Percentiles rank a stretch among this genome's conserved stretches.
Evolutionary conservation across 2,329 filamentous ascomycete genomes (phyloP).

Genomic region (Fusarium udum): DNA sequence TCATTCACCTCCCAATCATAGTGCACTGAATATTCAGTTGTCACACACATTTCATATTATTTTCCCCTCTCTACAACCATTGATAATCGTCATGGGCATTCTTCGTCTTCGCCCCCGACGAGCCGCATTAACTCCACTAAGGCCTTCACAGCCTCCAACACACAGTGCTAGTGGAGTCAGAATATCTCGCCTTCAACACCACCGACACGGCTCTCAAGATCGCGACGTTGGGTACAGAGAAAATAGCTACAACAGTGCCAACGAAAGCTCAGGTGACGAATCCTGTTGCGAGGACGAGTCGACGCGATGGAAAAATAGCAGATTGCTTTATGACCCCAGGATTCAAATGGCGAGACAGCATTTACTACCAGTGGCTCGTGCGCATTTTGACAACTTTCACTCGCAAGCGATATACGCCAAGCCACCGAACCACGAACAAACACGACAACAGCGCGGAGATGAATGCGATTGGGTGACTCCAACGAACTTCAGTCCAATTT

Average conservation of each 20-base stretch:
- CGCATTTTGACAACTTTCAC: fast-evolving
- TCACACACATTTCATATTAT: too few species aligned
- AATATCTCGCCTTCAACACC: fast-evolving
- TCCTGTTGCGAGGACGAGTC: neutral
- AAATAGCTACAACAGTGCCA: neutral
- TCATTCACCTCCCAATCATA: too few species aligned
- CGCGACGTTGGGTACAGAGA: fast-evolving
- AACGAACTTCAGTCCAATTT: fast-evolving
- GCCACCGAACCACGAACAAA: neutral
- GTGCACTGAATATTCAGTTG: fast-evolving
- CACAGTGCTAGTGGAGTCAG: fast-evolving
- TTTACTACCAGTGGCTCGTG: neutral
- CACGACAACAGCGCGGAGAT: fast-evolving
- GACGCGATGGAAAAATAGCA: fast-evolving
- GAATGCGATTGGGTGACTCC: neutral
- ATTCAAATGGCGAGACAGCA: neutral
- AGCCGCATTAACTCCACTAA: fast-evolving
- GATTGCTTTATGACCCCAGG: fast-evolving
- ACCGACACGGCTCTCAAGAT: fast-evolving
- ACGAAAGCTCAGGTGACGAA: neutral
- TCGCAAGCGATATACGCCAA: fast-evolving
- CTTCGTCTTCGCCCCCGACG: neutral
- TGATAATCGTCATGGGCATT: neutral
- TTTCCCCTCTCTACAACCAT: fast-evolving
- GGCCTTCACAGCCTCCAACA: fast-evolving